Conservation (phyloP, 768 basidiomycete genomes). For the Grammothele lineata region DNA sequence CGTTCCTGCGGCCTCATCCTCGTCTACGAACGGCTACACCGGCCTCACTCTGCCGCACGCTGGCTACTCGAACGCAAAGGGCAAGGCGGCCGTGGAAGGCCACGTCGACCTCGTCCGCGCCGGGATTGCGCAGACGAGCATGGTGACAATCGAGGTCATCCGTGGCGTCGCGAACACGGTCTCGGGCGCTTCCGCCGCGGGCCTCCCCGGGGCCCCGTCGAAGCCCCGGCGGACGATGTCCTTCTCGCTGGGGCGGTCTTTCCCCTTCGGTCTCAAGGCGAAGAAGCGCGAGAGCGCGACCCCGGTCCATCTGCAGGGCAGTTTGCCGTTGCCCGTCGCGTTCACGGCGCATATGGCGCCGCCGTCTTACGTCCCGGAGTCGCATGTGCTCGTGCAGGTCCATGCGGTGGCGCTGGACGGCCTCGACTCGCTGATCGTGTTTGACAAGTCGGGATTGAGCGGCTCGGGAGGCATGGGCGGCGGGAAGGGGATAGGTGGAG, state of each 20-base stretch:
- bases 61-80: conserved; percentile 34
- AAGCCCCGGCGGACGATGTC: conserved; percentile 17
- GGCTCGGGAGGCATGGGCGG: conserved; percentile 14
- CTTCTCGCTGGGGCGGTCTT: conserved; percentile 18
- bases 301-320: conserved; percentile 21
- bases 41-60: conserved; percentile 44
- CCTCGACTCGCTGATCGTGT: conserved; percentile 65
- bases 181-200: neutral
- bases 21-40: conserved; percentile 30
- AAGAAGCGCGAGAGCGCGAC: conserved; percentile 19
- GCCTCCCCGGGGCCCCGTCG: neutral
- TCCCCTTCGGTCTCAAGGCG: conserved; percentile 14
- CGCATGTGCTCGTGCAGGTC: conserved; percentile 78
- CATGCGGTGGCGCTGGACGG: conserved; percentile 85
- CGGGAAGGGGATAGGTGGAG: conserved; percentile 27
- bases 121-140: conserved; percentile 81
- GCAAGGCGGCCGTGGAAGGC: conserved; percentile 38
- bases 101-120: conserved; percentile 69
- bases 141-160: conserved; percentile 83
- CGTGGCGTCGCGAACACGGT: conserved; percentile 36
- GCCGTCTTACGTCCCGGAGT: conserved; percentile 65
- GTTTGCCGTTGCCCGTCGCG: conserved; percentile 24
- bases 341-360: conserved; percentile 43
- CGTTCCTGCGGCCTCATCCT: conserved; percentile 19
- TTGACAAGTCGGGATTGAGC: conserved; percentile 32